phyloP scores from a whole-genome alignment of 345 rosid genomes.

The Sonneratia alba region DNA sequence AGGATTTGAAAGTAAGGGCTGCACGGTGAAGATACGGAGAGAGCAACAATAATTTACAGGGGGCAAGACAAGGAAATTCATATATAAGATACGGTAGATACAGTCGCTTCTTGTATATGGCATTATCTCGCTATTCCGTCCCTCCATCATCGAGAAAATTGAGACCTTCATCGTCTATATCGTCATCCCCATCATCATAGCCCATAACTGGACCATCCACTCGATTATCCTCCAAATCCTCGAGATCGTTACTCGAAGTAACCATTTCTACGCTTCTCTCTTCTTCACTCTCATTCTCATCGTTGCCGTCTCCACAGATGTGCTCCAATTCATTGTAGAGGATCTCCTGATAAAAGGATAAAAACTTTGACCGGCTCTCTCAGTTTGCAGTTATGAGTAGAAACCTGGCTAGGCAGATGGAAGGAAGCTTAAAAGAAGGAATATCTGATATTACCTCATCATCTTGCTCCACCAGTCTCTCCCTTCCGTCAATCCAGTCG shows the following conservation, averaged over 20 bases:
- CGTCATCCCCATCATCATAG: slow-evolving; percentile 28
- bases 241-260: slow-evolving; percentile 25
- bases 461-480: slow-evolving; percentile 29
- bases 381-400: slow-evolving; percentile 5
- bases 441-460: slow-evolving; percentile 44
- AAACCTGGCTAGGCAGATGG: background rate
- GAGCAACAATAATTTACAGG: too few relatives aligned
- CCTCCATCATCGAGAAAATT: slow-evolving; percentile 48
- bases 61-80: background rate
- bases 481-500: slow-evolving; percentile 55
- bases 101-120: background rate
- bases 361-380: background rate
- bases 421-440: background rate
- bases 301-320: slow-evolving; percentile 27
- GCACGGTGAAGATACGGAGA: too few relatives aligned
- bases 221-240: slow-evolving; percentile 32
- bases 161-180: slow-evolving; percentile 37
- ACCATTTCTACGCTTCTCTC: slow-evolving; percentile 30
- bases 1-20: too few relatives aligned
- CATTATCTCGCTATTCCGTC: slow-evolving; percentile 23
- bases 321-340: slow-evolving; percentile 37
- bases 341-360: slow-evolving; percentile 33
- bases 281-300: slow-evolving; percentile 35
- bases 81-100: background rate
- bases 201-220: slow-evolving; percentile 31